A percentile compares a stretch with the other conserved stretches of the same genome.
Conservation (phyloP, 352 stramenopile species). For the Phytophthora idaei region DNA sequence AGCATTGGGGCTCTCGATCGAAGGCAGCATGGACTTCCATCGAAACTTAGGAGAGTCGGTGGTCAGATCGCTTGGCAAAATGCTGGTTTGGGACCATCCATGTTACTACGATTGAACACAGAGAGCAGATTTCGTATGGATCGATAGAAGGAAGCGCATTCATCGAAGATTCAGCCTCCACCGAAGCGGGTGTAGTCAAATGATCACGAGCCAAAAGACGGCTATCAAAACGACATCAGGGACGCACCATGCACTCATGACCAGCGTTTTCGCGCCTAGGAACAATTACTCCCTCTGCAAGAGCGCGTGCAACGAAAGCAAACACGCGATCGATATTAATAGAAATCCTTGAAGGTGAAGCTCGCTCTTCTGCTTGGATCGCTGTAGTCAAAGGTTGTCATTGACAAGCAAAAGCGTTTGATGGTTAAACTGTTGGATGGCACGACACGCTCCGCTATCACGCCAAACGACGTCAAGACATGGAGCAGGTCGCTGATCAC, state of each 20-base stretch:
- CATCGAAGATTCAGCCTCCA: conserved; percentile 27
- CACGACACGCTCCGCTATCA: no score
- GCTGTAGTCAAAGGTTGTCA: not conserved
- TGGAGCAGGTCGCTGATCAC: not conserved
- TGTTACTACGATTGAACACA: conserved; percentile 8
- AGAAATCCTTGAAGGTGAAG: not conserved
- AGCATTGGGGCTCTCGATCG: not conserved
- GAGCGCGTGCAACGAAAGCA: not conserved
- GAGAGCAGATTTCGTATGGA: conserved; percentile 3
- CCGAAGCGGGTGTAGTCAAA: not conserved
- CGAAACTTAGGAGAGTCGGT: conserved; percentile 28
- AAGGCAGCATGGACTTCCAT: conserved; percentile 7
- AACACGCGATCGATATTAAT: not conserved
- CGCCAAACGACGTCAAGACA: conserved; percentile 14
- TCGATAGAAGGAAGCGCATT: conserved; percentile 30
- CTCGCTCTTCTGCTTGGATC: not conserved
- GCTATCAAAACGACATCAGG: conserved; percentile 26
- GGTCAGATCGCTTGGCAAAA: conserved; percentile 24
- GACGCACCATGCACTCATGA: not conserved
- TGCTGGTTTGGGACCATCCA: conserved; percentile 11
- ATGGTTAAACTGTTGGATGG: not conserved
- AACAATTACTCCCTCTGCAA: conserved; percentile 15
- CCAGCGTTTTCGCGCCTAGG: conserved; percentile 1
- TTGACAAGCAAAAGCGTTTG: not conserved
- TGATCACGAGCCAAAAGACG: not conserved